phyloP scores from a whole-genome alignment of 2,329 filamentous ascomycete species.

The Nemania sp. region DNA sequence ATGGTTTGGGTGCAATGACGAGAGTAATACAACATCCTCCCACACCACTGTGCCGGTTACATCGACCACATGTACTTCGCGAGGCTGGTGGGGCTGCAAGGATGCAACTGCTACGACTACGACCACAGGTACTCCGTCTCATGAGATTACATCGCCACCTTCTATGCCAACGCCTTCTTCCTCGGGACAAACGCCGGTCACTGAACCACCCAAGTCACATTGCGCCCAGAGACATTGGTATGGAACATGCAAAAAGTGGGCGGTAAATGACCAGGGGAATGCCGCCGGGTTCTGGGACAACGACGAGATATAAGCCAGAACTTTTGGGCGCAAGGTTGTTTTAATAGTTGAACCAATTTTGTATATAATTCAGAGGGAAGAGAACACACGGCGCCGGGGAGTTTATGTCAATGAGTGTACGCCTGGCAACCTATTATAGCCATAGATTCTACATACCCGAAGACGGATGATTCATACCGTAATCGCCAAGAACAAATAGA shows the following conservation, averaged over 20 bases:
- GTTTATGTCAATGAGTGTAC: background rate
- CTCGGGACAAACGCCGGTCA: constrained; percentile 14
- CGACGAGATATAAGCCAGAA: constrained; percentile 33
- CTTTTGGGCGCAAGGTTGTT: background rate
- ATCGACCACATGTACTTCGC: constrained; percentile 58
- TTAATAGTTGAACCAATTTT: constrained; percentile 15
- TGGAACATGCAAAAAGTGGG: constrained; percentile 36
- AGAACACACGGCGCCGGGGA: background rate
- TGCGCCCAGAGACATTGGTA: constrained; percentile 36
- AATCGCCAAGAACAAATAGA: background rate
- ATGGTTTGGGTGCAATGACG: constrained; percentile 65
- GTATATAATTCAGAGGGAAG: constrained; percentile 12
- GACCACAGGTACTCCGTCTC: constrained; percentile 25
- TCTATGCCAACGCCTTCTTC: constrained; percentile 28
- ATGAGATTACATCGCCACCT: constrained; percentile 36
- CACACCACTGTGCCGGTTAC: constrained; percentile 45
- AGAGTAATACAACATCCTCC: constrained; percentile 52
- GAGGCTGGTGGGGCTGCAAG: constrained; percentile 66
- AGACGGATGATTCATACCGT: background rate
- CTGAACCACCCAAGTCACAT: constrained; percentile 25
- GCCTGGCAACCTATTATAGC: background rate
- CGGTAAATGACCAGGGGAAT: constrained; percentile 3
- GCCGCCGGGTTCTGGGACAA: constrained; percentile 23
- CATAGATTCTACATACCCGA: background rate
- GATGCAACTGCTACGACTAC: constrained; percentile 47